Evolutionary conservation across 345 rosid species (phyloP).

Genomic region (Euphorbia peplus): DNA sequence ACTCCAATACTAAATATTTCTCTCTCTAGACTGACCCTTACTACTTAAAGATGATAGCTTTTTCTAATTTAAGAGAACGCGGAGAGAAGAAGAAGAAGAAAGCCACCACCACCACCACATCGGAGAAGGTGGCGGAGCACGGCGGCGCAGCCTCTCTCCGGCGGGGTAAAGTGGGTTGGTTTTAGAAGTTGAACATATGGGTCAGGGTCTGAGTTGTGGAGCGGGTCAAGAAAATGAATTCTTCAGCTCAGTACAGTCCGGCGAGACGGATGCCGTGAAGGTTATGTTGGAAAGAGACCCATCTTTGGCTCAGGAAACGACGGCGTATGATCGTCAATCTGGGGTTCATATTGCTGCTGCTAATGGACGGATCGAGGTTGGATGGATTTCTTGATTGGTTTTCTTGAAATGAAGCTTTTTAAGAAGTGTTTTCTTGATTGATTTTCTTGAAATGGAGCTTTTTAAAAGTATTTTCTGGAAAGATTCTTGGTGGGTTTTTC

Average conservation of each 20-base stretch:
- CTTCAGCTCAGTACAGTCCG: conserved; percentile 71
- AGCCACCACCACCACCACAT: conserved; percentile 14
- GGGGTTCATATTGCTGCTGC: conserved; percentile 92
- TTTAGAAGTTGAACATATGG: conserved; percentile 41
- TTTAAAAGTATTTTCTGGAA: neutral
- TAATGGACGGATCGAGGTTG: conserved; percentile 96
- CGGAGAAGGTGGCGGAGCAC: conserved; percentile 26
- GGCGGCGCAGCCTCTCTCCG: conserved; percentile 15
- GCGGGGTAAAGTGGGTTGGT: conserved; percentile 18
- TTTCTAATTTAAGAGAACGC: neutral
- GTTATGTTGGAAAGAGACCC: conserved; percentile 55
- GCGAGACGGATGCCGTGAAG: conserved; percentile 50
- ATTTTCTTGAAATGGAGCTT: neutral
- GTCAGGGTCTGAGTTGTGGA: conserved; percentile 87
- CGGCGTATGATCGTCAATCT: conserved; percentile 81
- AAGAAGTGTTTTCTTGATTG: neutral
- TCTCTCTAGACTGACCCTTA: conserved; percentile 18
- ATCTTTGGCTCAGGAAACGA: conserved; percentile 45
- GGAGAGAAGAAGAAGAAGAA: too few relatives aligned
- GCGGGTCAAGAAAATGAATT: conserved; percentile 63
- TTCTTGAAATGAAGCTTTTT: neutral
- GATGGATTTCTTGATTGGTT: conserved; percentile 1
- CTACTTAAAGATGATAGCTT: conserved; percentile 19
- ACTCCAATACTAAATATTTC: conserved; percentile 31
- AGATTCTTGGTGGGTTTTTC: neutral